Conservation (phyloP, 192 early-diverging fungal genomes). For the Podila epigama region DNA sequence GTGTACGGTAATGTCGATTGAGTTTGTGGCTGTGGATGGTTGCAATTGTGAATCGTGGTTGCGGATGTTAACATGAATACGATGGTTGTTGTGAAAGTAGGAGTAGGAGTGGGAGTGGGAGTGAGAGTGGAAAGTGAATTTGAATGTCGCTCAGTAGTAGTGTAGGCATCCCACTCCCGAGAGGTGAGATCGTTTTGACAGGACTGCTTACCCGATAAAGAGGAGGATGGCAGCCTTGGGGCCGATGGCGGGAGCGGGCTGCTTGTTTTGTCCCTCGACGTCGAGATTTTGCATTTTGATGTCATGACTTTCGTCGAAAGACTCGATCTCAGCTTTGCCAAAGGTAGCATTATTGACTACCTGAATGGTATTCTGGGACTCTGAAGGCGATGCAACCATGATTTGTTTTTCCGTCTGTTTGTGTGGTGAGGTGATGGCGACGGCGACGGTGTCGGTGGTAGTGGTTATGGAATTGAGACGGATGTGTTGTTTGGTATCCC, state of each 20-base stretch:
- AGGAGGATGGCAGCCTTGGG: slow-evolving; percentile 26
- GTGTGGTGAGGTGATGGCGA: not conserved
- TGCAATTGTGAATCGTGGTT: too few relatives aligned
- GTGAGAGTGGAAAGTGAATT: too few relatives aligned
- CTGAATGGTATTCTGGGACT: not conserved
- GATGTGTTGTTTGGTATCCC: too few relatives aligned
- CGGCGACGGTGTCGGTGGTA: not conserved
- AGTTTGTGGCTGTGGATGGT: too few relatives aligned
- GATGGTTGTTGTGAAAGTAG: too few relatives aligned
- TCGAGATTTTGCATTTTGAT: slow-evolving; percentile 7
- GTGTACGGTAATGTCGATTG: too few relatives aligned
- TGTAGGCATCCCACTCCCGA: too few relatives aligned
- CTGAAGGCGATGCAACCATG: not conserved
- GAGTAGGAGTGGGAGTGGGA: too few relatives aligned
- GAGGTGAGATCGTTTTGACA: not conserved
- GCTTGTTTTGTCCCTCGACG: slow-evolving; percentile 13
- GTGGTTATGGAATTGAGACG: too few relatives aligned
- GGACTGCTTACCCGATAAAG: slow-evolving; percentile 22
- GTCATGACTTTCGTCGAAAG: not conserved
- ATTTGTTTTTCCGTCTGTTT: not conserved
- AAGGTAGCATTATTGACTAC: not conserved
- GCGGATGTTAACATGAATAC: too few relatives aligned
- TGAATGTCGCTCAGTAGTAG: too few relatives aligned
- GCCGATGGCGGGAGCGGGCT: slow-evolving; percentile 3
- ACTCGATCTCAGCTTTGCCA: not conserved